These are phyloP conservation scores for Talaromyces stipitatus DNA, from an alignment of 495 filamentous ascomycete species.

Conservation along the genomic window DNA sequence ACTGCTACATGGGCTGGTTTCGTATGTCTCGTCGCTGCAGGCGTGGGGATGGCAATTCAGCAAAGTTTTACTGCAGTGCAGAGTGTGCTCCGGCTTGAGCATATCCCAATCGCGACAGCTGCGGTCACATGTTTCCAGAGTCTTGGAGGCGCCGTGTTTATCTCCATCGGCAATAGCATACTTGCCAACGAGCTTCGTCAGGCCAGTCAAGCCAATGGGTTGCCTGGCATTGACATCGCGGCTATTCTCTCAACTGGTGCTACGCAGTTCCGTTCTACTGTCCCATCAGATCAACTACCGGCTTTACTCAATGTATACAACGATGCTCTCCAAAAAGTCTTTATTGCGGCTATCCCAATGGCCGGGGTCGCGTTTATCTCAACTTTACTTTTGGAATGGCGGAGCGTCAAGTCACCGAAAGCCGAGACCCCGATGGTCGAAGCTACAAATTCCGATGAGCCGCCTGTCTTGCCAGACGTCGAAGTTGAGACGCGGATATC, in stretches of 20 bases:
- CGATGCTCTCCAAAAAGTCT: conserved; percentile 47
- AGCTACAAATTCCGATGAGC: conserved; percentile 24
- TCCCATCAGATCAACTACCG: conserved; percentile 34
- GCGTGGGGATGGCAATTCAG: conserved; percentile 45
- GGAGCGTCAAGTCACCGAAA: conserved; percentile 34
- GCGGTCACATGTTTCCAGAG: conserved; percentile 51
- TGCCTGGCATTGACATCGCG: conserved; percentile 37
- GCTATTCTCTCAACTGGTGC: conserved; percentile 48
- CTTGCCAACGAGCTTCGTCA: conserved; percentile 53
- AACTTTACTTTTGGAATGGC: conserved; percentile 52
- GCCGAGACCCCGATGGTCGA: neutral
- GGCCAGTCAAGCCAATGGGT: conserved; percentile 30
- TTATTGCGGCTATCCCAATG: conserved; percentile 51
- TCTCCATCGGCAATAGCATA: conserved; percentile 58
- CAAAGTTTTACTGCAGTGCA: conserved; percentile 27
- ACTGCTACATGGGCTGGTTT: conserved; percentile 48
- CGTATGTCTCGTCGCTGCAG: conserved; percentile 47
- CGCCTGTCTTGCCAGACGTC: neutral
- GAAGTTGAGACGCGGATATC: conserved; percentile 5
- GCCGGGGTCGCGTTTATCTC: conserved; percentile 47
- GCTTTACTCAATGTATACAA: conserved; percentile 54
- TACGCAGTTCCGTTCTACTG: conserved; percentile 40
- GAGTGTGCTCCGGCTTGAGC: conserved; percentile 19
- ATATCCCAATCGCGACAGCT: conserved; percentile 47
- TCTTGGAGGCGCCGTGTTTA: conserved; percentile 54